These are phyloP conservation scores for Dendrobium nobile DNA, from an alignment of 106 monocot genomes.

Conservation along the genomic window DNA sequence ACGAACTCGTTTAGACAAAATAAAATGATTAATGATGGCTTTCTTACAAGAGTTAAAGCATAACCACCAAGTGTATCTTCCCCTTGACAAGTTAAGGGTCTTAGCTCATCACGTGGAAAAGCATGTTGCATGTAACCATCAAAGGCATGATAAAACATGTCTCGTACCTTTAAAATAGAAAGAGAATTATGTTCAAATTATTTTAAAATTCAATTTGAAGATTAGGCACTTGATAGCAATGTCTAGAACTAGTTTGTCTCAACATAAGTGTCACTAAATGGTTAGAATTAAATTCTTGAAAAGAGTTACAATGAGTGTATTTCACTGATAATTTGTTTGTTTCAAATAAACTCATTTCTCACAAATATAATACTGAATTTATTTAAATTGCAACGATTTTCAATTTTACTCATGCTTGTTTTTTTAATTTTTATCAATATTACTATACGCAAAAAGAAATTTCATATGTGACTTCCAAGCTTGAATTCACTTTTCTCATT, in stretches of 20 bases:
- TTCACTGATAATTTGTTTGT: neutral
- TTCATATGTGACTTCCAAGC: neutral
- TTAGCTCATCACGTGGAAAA: slow-evolving; percentile 95
- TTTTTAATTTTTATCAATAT: neutral
- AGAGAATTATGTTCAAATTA: neutral
- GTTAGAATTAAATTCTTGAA: neutral
- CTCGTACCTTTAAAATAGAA: slow-evolving; percentile 45
- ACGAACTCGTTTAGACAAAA: neutral
- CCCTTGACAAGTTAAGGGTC: slow-evolving; percentile 84
- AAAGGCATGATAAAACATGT: slow-evolving; percentile 99
- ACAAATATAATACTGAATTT: neutral
- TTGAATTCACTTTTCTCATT: neutral
- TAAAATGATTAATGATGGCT: neutral
- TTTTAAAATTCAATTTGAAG: neutral
- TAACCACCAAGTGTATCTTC: slow-evolving; percentile 96
- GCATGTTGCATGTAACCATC: slow-evolving; percentile 91
- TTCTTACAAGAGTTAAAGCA: slow-evolving; percentile 87
- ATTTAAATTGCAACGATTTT: neutral
- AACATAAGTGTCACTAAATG: neutral
- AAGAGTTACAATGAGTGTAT: neutral
- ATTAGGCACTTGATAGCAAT: neutral
- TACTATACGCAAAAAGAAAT: neutral
- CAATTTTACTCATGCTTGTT: neutral
- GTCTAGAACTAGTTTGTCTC: neutral
- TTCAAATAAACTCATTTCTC: neutral